Base-by-base conservation (phyloP, 1,284 basidiomycete species). In the Ceratobasidium sp. region DNA sequence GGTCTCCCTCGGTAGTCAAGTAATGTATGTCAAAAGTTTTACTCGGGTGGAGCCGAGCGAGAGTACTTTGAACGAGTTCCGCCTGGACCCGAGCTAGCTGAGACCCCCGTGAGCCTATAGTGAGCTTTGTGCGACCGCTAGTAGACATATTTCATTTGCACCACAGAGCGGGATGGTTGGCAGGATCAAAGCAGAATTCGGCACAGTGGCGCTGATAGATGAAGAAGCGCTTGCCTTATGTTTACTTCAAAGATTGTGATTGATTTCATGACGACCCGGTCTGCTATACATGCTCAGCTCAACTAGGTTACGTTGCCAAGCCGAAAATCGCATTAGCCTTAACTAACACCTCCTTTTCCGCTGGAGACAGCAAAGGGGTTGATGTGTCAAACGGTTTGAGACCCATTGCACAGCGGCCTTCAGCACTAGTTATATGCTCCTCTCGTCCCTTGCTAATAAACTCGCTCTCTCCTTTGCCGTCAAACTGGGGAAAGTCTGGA, bases 1-100 rank as follows among this genome's bases (percentile, higher is more conserved):
- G 91, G 84, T 99, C 98, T 9, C 96, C 97, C 8, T 90, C 90
- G 0, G 95, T 98, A 46, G 91, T 87, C 91, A 97, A 96, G 83
- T 94, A 95, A 24, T 88, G 89, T 58, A 96, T 89, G 31, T 85
- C 84, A 82, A 96, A 94, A 51, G 83, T 74, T 78, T 83, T 79
- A 49, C 81, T 78, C 58, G 86, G 84, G 83, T 86, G 84, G 75
- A 83, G 79, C 78, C 84, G 78, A 63, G 86, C 81, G 63, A 95
- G 86, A 4, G 86, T 83, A 76, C 86, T 86, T 64, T 88, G 84
- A 58, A 94, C 92, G 61, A 87, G 86, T 79, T 93, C 89, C 14
- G 95, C 95, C 83, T 98, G 96, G 76, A 92, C 86, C 80, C 93
- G 88, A 3, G 96, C 95, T 19, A 98, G 89, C 79, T 93, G 89